Evolutionary conservation across 768 basidiomycete species (phyloP).

Genomic region (Boletus tomentosulus): DNA sequence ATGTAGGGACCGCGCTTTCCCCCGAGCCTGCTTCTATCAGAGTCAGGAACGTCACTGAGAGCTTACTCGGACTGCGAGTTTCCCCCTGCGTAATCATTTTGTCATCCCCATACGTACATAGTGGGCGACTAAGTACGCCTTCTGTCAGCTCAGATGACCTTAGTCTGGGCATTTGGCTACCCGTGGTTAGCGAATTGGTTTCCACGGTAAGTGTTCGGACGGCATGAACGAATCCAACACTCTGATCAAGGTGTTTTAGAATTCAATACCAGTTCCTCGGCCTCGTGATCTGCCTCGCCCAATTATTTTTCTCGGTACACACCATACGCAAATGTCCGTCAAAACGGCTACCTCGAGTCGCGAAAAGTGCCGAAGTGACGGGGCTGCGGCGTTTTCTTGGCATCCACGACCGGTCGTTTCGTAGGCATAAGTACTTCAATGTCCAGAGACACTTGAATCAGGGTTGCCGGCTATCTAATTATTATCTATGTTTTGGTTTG

Average conservation of each 20-base stretch:
- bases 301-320: slow-evolving; percentile 67
- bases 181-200: slow-evolving; percentile 6
- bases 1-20: neutral
- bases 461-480: neutral
- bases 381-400: slow-evolving; percentile 43
- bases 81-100: slow-evolving; percentile 3
- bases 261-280: neutral
- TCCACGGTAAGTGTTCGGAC: neutral
- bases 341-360: slow-evolving; percentile 69
- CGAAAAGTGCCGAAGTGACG: slow-evolving; percentile 34
- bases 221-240: slow-evolving; percentile 1
- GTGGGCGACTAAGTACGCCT: slow-evolving; percentile 36
- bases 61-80: neutral
- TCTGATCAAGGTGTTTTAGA: neutral
- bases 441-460: slow-evolving; percentile 30
- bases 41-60: neutral
- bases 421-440: slow-evolving; percentile 52
- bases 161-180: slow-evolving; percentile 22
- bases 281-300: slow-evolving; percentile 54
- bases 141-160: slow-evolving; percentile 28
- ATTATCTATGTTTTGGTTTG: neutral
- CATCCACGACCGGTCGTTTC: slow-evolving; percentile 53
- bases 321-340: slow-evolving; percentile 63
- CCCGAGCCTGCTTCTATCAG: neutral
- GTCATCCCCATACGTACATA: slow-evolving; percentile 36